Base-by-base conservation (phyloP, 129 eudicot species). In the Daucus carota region DNA sequence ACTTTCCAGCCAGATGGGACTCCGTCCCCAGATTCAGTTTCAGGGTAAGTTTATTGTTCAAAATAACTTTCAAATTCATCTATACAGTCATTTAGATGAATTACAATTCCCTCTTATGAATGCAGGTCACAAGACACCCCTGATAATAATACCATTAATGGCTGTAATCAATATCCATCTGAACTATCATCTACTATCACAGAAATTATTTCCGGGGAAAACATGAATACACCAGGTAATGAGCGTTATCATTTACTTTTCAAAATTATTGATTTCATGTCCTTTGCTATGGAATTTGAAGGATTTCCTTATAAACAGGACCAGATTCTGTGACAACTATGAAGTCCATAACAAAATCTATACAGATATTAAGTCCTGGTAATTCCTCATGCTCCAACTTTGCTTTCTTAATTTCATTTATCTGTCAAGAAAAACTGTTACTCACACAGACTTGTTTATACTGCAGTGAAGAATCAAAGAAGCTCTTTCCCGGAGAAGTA, bases 331-430 rank as follows among this genome's bases (percentile, higher is more conserved):
- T 89, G 65, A 76, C 92, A 60, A 85, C 98, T 43, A 52, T 87
- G 80, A 88, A 82, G 77, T 94, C 97, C 45, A 67, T 84, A 68
- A 87, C 92, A 22, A 87, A 94, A 81, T 80, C 92, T 62, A 80
- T 91, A 71, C 85, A 80, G 71, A 85, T 94, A 6, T 72, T 85
- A 68, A 94, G 99, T 81, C 99, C 99, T 28, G 93, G 99, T 91
- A 91, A 81, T 57, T 14, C 20, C 13, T 13, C 34, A 17, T 13
- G 70, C 26, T 20, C 16, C 5, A 43, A 8, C 59, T 59, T 69
- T 44, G n/a, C 52, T 26, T 74, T 60, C n/a, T 42, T 73, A 1
- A 13, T 70, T n/a, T 8, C 73, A 70, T 70, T 22, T 41, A 38
- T 4, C 20, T 16, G 7, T 22, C 22, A 16, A n/a, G 45, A 6